Base-by-base conservation (phyloP, 2,329 filamentous ascomycete genomes). In the Chaetomiaceae sp. region DNA sequence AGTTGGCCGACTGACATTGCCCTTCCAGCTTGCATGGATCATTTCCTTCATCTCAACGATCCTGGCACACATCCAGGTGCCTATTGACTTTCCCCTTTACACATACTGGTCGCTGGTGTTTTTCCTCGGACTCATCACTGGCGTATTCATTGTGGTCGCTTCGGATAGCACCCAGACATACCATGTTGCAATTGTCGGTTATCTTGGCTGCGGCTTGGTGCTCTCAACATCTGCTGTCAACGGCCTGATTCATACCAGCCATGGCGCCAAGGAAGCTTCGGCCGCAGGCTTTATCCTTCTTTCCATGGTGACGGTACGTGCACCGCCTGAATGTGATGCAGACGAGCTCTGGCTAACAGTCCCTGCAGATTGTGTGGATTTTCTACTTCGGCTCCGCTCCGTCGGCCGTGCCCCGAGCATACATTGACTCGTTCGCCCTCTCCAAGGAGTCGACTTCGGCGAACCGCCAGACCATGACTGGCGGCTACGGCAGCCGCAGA, bases 341-440 rank as follows among this genome's bases (percentile, higher is more conserved):
- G 13, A 13, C 11, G 21, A 30, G 1, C 16, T 20, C 27, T 21
- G n/a, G 41, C 53, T 58, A 42, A 60, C 40, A 9, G 6, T 10
- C 10, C 18, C 5, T 18, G n/a, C 63, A 96, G 91, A 89, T 96
- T 63, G 82, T 97, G 55, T 99, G 94, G 94, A 96, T 96, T 62
- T 95, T 97, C 73, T 97, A 97, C 77, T 99, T 96, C 66, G 94
- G 94, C 64, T 96, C 92, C 2, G 87, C 90, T 16, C 90, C 92
- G 1, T 88, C 89, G 37, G 89, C 91, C 14, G 82, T 86, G 50
- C 89, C 91, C 58, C 88, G 92, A 64, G 86, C 89, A 53, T 96
- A 95, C 69, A 87, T 97, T 63, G 94, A 99, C 73, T 96, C 92
- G 0, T 96, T 96, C 66, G 90, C 94, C 44, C 79, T 96, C 20